Percentiles rank a stretch among this genome's conserved stretches.
phyloP scores from a whole-genome alignment of 441 rosid genomes.

The Biscutella laevigata region DNA sequence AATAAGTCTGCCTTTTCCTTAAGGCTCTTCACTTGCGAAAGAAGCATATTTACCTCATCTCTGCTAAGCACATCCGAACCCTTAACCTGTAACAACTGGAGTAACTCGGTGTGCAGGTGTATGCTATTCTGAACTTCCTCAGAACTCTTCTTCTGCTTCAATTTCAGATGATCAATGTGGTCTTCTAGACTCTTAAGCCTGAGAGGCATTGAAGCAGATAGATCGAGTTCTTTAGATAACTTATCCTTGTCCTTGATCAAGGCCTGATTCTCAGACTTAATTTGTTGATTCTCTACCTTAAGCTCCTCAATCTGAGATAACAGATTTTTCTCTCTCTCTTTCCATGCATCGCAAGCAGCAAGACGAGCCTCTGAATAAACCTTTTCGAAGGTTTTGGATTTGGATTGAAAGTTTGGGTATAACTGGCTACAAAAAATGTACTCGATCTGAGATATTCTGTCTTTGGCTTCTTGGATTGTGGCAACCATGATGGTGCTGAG shows the following conservation, averaged over 20 bases:
- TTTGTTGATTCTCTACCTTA: slow-evolving; percentile 37
- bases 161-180: slow-evolving; percentile 33
- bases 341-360: slow-evolving; percentile 51
- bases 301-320: slow-evolving; percentile 43
- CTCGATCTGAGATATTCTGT: slow-evolving; percentile 80
- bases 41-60: slow-evolving; percentile 32
- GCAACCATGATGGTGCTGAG: slow-evolving; percentile 75
- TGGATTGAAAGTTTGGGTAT: slow-evolving; percentile 58
- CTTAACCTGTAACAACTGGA: slow-evolving; percentile 39
- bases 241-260: slow-evolving; percentile 39
- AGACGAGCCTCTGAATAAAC: slow-evolving; percentile 42
- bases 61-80: slow-evolving; percentile 19
- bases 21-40: slow-evolving; percentile 35
- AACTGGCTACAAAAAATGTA: slow-evolving; percentile 81
- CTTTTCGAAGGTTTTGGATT: slow-evolving; percentile 40
- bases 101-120: slow-evolving; percentile 34
- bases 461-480: slow-evolving; percentile 85
- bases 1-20: slow-evolving; percentile 34
- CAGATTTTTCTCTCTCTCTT: slow-evolving; percentile 42
- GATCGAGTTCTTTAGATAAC: slow-evolving; percentile 25
- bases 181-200: slow-evolving; percentile 23
- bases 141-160: slow-evolving; percentile 31
- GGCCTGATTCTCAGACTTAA: slow-evolving; percentile 31
- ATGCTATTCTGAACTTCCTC: slow-evolving; percentile 41
- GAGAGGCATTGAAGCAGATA: slow-evolving; percentile 14